phyloP scores from a whole-genome alignment of 176 grass and related monocot species.

The Ensete ventricosum region DNA sequence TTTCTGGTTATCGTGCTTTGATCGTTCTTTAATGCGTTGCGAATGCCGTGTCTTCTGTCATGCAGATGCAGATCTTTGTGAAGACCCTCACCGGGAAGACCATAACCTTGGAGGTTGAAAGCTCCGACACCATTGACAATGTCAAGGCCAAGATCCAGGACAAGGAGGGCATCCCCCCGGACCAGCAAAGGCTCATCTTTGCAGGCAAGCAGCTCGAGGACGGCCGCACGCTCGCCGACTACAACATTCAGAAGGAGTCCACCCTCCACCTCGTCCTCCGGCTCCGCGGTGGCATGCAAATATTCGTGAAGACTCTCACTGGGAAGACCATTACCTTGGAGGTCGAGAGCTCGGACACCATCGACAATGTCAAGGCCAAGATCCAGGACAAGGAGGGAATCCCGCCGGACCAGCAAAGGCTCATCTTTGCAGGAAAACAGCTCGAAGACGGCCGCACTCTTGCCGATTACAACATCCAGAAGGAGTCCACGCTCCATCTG shows the following conservation, averaged over 20 bases:
- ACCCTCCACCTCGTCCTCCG: conserved; percentile 38
- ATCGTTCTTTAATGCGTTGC: too few species aligned
- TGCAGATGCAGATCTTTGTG: too few species aligned
- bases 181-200: conserved; percentile 46
- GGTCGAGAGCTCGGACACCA: neutral
- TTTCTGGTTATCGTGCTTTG: too few species aligned
- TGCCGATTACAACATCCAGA: conserved; percentile 63
- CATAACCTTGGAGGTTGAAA: too few species aligned
- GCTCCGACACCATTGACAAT: conserved; percentile 18
- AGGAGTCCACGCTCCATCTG: conserved; percentile 48
- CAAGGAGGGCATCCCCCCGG: conserved; percentile 64
- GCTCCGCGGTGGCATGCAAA: neutral
- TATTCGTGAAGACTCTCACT: too few species aligned
- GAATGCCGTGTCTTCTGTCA: too few species aligned
- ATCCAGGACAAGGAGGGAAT: conserved; percentile 82
- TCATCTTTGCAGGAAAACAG: conserved; percentile 52
- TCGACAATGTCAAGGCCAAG: conserved; percentile 54
- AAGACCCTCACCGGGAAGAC: too few species aligned
- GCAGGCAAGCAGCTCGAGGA: conserved; percentile 63
- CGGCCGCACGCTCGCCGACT: conserved; percentile 44
- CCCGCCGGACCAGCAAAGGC: conserved; percentile 48
- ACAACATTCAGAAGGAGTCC: conserved; percentile 66
- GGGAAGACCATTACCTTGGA: too few species aligned
- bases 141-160: conserved; percentile 77
- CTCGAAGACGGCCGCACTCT: conserved; percentile 53